Evolutionary conservation across 345 rosid genomes (phyloP), one percentile per base, ranked within the genome.

Genomic region (Populus deltoides): DNA sequence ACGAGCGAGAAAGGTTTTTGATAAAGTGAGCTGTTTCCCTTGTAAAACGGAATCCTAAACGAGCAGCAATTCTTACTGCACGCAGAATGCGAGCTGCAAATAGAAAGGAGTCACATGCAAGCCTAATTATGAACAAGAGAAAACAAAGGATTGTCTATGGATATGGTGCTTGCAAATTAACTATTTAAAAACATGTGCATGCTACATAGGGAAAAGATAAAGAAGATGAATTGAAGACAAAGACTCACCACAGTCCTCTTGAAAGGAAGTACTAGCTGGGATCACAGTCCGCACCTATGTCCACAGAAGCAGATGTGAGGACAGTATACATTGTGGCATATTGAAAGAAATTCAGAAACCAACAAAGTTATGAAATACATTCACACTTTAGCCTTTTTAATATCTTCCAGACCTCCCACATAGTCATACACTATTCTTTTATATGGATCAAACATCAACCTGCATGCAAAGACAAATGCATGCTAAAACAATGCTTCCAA

Each of bases 381-480:
- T 85, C 99, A 88, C 93, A 97, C 99, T 90, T 90, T 92, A 86
- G 98, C 93, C 80, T 89, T 92, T 88, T 77, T 86, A 71, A 97
- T 84, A 85, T 97, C 99, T 85, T 94, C 91, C 62, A 92, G 85
- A 79, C 98, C 99, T 86, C 94, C 97, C 68, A 88, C 79, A 81
- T 97, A 94, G 82, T 94, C 98, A 67, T 97, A 94, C 74, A 94
- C 85, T 36, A 91, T 84, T 86, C 86, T 90, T 38, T 88, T 88
- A 90, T 83, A 94, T 67, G 99, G 99, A 87, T 97, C 98, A 83
- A 90, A 92, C 92, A 97, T 87, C 86, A 97, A 87, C 82, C 98
- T 97, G 90, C 77, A 82, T 39, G 70, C 25, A 81, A 80, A 80
- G 53, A 78, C 20, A 57, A 63, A 75, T 69, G 22, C 69, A 66